phyloP scores from a whole-genome alignment of 1,284 basidiomycete genomes.

The Apiotrichum brassicae region DNA sequence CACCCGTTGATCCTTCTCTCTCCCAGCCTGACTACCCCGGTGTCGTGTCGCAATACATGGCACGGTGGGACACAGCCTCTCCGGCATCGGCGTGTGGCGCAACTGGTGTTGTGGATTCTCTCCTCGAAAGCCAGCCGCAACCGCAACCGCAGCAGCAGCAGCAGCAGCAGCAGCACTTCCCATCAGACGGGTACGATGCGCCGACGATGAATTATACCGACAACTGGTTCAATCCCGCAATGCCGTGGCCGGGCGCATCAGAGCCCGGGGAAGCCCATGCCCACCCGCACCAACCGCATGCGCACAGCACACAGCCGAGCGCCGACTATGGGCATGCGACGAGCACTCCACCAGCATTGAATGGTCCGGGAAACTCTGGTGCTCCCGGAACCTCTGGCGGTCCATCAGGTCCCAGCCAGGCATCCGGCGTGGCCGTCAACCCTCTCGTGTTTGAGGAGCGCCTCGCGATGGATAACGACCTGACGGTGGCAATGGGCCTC shows the following conservation, averaged over 20 bases:
- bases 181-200: not conserved
- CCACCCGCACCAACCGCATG: not conserved
- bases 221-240: not conserved
- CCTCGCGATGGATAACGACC: constrained; percentile 1
- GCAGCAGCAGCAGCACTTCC: not conserved
- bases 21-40: not conserved
- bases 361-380: too few species aligned
- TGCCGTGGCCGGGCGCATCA: not conserved
- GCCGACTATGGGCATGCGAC: too few species aligned
- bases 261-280: not conserved
- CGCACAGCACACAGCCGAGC: too few species aligned
- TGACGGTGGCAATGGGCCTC: constrained; percentile 2
- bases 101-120: not conserved
- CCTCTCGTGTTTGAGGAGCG: not conserved
- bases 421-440: not conserved
- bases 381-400: too few species aligned
- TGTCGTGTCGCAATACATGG: not conserved
- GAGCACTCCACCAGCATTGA: too few species aligned
- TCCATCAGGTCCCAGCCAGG: not conserved
- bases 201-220: constrained; percentile 4
- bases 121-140: not conserved
- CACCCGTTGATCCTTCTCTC: not conserved
- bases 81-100: not conserved
- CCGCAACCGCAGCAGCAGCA: too few species aligned
- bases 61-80: not conserved